Evolutionary conservation across 2,329 filamentous ascomycete genomes (phyloP), one percentile per base, ranked within the genome.

Genomic region (Cercospora canescens): DNA sequence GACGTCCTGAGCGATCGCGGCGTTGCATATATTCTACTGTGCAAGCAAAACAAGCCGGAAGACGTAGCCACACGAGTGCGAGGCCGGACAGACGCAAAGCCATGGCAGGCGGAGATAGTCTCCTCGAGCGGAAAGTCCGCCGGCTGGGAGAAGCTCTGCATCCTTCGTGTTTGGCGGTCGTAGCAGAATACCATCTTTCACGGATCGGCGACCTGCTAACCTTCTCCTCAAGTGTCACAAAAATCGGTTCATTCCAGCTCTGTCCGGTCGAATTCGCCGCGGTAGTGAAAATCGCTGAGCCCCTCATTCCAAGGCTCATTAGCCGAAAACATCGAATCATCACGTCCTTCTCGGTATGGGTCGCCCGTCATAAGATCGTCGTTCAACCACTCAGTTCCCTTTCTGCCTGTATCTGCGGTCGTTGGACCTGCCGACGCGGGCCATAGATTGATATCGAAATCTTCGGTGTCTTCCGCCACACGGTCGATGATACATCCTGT

Each of bases 141-240:
- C 32, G 95, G 95, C 0, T 97, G 94, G 94, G 95, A 99, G 82
- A 96, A 91, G 81, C 82, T 99, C 78, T 90, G 93, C 75, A 91
- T 99, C 73, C 82, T 98, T 72, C 87, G 94, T 76, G 91, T 97
- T 76, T 96, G 92, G 91, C 87, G 88, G 74, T 64, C 61, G 18
- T 64, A 62, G 60, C n/a, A n/a, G 65, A 59, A 35, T n/a, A 7
- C 24, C 21, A 59, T 14, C 16, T 26, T 11, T 2, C 7, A 18
- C 14, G 28, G 4, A 35, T 37, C 3, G n/a, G 30, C 56, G 1
- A 24, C 18, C 12, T 11, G 9, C 21, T 2, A 35, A 30, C 35
- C 28, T 41, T 2, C 14, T 14, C 3, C 32, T 1, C 56, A 30
- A 41, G 3, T 32, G 9, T n/a, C n/a, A 30, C 16, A 30, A 56